Evolutionary conservation across 352 stramenopile genomes (phyloP).

Genomic region (Phytophthora parvispora): DNA sequence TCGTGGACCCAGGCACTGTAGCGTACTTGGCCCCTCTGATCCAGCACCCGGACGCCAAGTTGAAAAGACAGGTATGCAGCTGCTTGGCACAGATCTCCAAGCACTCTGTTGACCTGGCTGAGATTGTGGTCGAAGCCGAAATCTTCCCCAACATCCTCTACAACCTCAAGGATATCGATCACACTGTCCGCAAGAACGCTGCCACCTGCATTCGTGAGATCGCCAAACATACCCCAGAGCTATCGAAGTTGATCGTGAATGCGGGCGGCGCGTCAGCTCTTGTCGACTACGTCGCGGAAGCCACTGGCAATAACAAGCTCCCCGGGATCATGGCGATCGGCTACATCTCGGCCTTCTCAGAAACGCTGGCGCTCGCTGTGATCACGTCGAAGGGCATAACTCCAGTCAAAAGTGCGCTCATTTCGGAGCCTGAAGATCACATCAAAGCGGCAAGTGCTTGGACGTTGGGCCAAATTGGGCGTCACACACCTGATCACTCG

Average conservation of each 20-base stretch:
- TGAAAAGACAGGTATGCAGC: conserved; percentile 94
- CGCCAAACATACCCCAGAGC: conserved; percentile 96
- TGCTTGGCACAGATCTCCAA: conserved; percentile 96
- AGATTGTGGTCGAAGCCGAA: conserved; percentile 97
- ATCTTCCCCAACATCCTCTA: conserved; percentile 97
- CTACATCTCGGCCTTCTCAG: conserved; percentile 96
- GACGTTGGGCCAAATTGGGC: conserved; percentile 96
- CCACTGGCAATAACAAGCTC: conserved; percentile 94
- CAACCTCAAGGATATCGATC: conserved; percentile 96
- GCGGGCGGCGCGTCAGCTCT: conserved; percentile 94
- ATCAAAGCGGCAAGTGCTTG: conserved; percentile 97
- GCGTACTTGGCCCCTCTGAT: conserved; percentile 96
- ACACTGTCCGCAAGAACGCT: conserved; percentile 96
- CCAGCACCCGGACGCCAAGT: conserved; percentile 95
- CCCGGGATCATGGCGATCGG: conserved; percentile 97
- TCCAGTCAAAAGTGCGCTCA: conserved; percentile 94
- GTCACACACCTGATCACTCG: conserved; percentile 95
- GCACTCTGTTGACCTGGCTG: conserved; percentile 95
- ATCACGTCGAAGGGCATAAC: conserved; percentile 95
- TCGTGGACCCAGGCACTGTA: conserved; percentile 95
- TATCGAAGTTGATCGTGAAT: conserved; percentile 97
- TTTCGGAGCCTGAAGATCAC: conserved; percentile 96
- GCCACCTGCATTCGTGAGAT: conserved; percentile 96
- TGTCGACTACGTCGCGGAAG: conserved; percentile 94
- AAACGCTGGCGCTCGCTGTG: conserved; percentile 95